Evolutionary conservation across 768 basidiomycete species (phyloP), one percentile per base, ranked within the genome.

Genomic region (Asterophora parasitica): DNA sequence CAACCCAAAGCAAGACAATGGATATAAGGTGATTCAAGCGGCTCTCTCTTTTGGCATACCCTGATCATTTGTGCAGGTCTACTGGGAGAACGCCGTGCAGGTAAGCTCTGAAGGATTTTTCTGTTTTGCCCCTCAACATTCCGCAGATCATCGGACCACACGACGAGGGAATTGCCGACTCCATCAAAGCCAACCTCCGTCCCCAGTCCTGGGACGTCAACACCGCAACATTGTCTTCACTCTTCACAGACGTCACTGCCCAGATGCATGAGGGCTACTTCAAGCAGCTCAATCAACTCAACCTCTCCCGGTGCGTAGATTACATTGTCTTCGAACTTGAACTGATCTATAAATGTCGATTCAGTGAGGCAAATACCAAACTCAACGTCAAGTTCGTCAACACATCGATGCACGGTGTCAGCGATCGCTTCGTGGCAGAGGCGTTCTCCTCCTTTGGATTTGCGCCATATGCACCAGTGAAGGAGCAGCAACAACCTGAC

Each of bases 1-100:
- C 58, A 94, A 94, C 60, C 92, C 91, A 0, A 92, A 90, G 86
- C 66, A 86, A 60, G 91, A 93, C 59, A 94, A 94, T 61, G 91
- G 91, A 2, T 92, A 86, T 68, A 94, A 93, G 68, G 89, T 82
- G 39, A 49, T 58, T 44, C 15, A 17, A 23, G 6, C 23, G 6
- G 23, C 20, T 10, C 33, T 13, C 26, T 23, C 19, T 50, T 7
- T 12, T 16, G 8, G 34, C 33, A 12, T 13, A 1, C n/a, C 43
- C 46, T 40, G 42, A 36, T 20, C 32, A 53, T 38, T 45, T 17
- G 16, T 27, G 9, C 37, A 90, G 88, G 88, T 91, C 15, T 92
- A 92, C 56, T 92, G 89, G 89, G 86, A 89, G 62, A 92, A 92
- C 58, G 88, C 78, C 0, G 85, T 91, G 0, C 89, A 92, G 70